Evolutionary conservation across 768 basidiomycete genomes (phyloP).

Genomic region (Lentinula boryana): DNA sequence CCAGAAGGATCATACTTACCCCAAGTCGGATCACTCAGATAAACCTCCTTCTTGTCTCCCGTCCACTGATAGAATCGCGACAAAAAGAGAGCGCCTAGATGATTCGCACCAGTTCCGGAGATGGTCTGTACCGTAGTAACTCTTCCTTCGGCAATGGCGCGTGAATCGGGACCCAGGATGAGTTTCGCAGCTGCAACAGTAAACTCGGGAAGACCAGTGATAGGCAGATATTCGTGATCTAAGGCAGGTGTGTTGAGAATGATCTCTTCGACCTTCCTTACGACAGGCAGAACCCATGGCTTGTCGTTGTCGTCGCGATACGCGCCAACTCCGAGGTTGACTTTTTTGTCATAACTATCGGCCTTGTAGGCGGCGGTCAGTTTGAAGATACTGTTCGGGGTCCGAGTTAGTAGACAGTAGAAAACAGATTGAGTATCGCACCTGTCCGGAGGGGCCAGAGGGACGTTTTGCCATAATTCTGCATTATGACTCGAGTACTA

Average conservation of each 20-base stretch:
- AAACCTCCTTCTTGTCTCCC: conserved; percentile 61
- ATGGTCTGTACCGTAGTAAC: conserved; percentile 86
- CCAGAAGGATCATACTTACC: conserved; percentile 39
- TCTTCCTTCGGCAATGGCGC: conserved; percentile 64
- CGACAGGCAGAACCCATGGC: conserved; percentile 89
- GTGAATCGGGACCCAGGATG: conserved; percentile 69
- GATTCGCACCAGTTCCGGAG: conserved; percentile 95
- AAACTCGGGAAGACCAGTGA: conserved; percentile 81
- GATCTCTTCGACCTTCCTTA: conserved; percentile 77
- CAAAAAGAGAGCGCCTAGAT: conserved; percentile 85
- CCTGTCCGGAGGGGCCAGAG: conserved; percentile 85
- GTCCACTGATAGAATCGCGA: conserved; percentile 72
- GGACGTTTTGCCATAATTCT: conserved; percentile 75
- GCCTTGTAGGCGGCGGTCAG: conserved; percentile 86
- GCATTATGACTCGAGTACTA: conserved; percentile 4
- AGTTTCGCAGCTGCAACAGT: conserved; percentile 77
- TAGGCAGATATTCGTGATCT: conserved; percentile 92
- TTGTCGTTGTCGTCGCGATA: conserved; percentile 85
- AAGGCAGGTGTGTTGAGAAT: conserved; percentile 63
- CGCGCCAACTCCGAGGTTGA: conserved; percentile 91
- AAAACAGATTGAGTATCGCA: conserved; percentile 20
- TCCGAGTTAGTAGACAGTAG: conserved; percentile 6
- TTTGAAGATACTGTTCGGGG: conserved; percentile 70
- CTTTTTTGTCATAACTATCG: conserved; percentile 68
- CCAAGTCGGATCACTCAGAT: conserved; percentile 94